Conservation (phyloP, 139 green algal genomes). For the Chlamydomonas incerta region DNA sequence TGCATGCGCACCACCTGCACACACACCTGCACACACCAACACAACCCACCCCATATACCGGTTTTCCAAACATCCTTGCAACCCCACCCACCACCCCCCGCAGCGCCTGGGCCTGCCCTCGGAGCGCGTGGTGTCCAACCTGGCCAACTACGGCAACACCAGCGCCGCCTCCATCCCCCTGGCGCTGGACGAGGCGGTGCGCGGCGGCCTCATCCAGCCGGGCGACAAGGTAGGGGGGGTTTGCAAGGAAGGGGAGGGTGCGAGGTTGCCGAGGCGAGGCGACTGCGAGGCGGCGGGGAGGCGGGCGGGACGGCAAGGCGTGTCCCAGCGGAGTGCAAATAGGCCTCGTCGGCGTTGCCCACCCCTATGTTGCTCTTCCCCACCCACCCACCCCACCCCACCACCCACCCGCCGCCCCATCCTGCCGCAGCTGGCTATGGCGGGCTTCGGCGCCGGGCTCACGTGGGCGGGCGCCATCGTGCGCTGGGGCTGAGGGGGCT, state of each 20-base stretch:
- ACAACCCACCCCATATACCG: not conserved
- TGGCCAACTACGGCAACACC: slow-evolving; percentile 96
- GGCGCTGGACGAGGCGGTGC: slow-evolving; percentile 94
- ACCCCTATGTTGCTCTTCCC: not conserved
- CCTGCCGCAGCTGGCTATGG: slow-evolving; percentile 80
- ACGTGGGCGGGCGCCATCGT: slow-evolving; percentile 94
- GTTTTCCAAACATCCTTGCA: too few species aligned
- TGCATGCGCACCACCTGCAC: too few species aligned
- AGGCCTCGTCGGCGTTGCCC: too few species aligned
- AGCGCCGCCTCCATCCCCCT: slow-evolving; percentile 95
- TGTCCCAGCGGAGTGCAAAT: too few species aligned
- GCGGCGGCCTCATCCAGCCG: slow-evolving; percentile 69
- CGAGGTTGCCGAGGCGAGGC: not conserved
- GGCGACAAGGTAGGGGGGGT: slow-evolving; percentile 57
- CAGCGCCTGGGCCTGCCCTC: slow-evolving; percentile 80
- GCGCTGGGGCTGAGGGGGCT: slow-evolving; percentile 84
- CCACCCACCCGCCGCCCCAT: not conserved
- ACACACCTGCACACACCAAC: too few species aligned
- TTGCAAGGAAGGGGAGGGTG: not conserved
- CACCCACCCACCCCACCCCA: not conserved
- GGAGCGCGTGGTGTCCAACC: slow-evolving; percentile 56
- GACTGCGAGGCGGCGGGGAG: not conserved
- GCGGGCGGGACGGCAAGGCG: too few species aligned
- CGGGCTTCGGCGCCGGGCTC: slow-evolving; percentile 96
- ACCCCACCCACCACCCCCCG: not conserved